Base-by-base conservation (phyloP, 768 basidiomycete genomes). In the Boletus bicolor region DNA sequence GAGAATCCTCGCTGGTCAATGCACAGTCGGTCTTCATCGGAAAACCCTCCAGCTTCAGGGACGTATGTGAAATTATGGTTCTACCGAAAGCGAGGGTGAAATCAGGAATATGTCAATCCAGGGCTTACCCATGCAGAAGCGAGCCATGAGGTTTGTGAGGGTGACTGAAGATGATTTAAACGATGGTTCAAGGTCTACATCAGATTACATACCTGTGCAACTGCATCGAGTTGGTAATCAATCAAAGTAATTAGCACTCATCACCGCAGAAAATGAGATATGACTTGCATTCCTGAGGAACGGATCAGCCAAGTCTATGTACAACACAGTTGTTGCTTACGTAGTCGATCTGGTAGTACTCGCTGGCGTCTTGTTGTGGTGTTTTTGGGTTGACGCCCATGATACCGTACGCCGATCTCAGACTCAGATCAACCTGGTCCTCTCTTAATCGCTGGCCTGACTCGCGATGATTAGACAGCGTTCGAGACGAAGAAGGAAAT, bases 1-100 rank as follows among this genome's bases (percentile, higher is more conserved):
- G 77, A 81, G 75, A 83, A 87, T 3, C 86, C 86, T 21, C 83
- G 78, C 56, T 78, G 83, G 60, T 88, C 86, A 46, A 83, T 75
- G 12, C 74, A 77, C 60, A 88, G 70, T 34, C 72, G 66, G 56
- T 85, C 83, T 21, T 73, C 73, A 28, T 75, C 74, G 1, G 84
- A 82, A 63, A 84, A 87, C 2, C 84, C 86, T 41, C 83, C 84
- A 58, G 73, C 70, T 62, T 76, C 75, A 0, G 73, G 64, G 42
- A 78, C 72, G 78, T 34, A 72, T 15, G 87, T 87, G 60, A 80
- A 83, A 63, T 87, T 87, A 62, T 85, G 83, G 48, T 79, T 81
- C 84, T 85, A 43, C 32, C 7, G 0, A 44, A 44, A 10, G 10
- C 66, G 46, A 64, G 51, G 5, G 37, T 2, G 3, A n/a, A 49